These are phyloP conservation scores for Garcia nutans DNA, from an alignment of 345 rosid species.

Conservation along the genomic window DNA sequence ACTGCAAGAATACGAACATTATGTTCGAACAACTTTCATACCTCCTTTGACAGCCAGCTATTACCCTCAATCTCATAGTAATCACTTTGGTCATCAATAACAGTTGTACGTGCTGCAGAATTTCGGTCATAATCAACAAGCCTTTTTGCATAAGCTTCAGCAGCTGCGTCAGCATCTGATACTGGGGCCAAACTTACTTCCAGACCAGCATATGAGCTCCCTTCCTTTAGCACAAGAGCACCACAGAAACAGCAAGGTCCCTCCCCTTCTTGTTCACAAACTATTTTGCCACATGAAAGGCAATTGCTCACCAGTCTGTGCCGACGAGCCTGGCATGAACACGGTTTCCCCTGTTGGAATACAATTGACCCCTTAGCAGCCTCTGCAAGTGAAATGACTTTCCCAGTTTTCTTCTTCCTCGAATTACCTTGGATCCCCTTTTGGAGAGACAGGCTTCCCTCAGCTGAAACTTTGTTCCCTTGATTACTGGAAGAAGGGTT, in stretches of 20 bases:
- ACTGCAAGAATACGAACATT: background rate
- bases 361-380: constrained; percentile 94
- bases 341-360: constrained; percentile 91
- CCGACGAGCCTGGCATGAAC: constrained; percentile 84
- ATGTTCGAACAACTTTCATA: constrained; percentile 26
- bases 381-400: constrained; percentile 83
- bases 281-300: constrained; percentile 93
- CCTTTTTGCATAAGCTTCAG: constrained; percentile 89
- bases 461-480: constrained; percentile 21
- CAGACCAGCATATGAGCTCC: constrained; percentile 80
- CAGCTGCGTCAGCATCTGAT: constrained; percentile 77
- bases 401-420: constrained; percentile 83
- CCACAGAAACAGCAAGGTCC: constrained; percentile 91
- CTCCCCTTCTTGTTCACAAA: constrained; percentile 97
- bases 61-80: constrained; percentile 91
- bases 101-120: constrained; percentile 88
- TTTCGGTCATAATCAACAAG: constrained; percentile 90
- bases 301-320: constrained; percentile 89
- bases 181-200: constrained; percentile 60
- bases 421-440: constrained; percentile 50
- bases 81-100: constrained; percentile 96
- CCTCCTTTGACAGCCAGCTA: constrained; percentile 92
- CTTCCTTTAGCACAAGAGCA: constrained; percentile 83
- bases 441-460: constrained; percentile 28
- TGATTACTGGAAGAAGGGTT: constrained; percentile 29